Base-by-base conservation (phyloP, 352 stramenopile species). In the Phytopythium ostracodes region DNA sequence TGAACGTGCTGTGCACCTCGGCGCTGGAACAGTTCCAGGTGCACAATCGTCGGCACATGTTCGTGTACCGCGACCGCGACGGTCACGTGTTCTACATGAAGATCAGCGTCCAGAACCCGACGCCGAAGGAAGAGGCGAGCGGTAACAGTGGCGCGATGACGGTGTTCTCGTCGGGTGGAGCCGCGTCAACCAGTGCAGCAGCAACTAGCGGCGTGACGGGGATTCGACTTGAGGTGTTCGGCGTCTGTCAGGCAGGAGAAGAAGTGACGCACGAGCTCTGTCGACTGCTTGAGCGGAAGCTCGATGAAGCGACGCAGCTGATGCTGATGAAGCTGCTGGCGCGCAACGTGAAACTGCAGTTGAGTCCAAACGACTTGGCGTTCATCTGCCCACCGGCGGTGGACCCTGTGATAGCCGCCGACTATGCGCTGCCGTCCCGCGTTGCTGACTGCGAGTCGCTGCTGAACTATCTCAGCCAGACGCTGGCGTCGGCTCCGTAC, bases 51-150 rank as follows among this genome's bases (percentile, higher is more conserved):
- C 81, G 83, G 2, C 81, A 96, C 35, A 83, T 92, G 31, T 96
- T 96, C 65, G 88, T 96, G 12, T 96, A 96, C 54, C 75, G 85
- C 18, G 86, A 96, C 66, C 82, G 84, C 6, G 80, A 85, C 24
- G 86, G 88, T 4, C 83, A 95, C 51, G 88, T 95, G 22, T 96
- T 95, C 70, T 96, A 96, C 64, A 92, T 96, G 72, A 91, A 91
- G 57, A 92, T 95, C 64, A 88, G 82, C 47, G 72, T 90, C 56
- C 78, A 75, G 53, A 71, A 79, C 43, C 71, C 27, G 17, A 56
- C 20, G 25, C 71, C 27, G 17, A 56, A 29, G 25, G 6, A 31
- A 60, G 12, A 65, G 27, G 11, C 22, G 33, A 24, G 29, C 11
- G 35, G 46, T n/a, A 35, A 25, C 25, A 51, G 22, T 51, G 44